A percentile compares a stretch with the other conserved stretches of the same genome.
These are phyloP conservation scores for Acorus gramineus DNA, from an alignment of 106 monocot species.

Conservation along the genomic window DNA sequence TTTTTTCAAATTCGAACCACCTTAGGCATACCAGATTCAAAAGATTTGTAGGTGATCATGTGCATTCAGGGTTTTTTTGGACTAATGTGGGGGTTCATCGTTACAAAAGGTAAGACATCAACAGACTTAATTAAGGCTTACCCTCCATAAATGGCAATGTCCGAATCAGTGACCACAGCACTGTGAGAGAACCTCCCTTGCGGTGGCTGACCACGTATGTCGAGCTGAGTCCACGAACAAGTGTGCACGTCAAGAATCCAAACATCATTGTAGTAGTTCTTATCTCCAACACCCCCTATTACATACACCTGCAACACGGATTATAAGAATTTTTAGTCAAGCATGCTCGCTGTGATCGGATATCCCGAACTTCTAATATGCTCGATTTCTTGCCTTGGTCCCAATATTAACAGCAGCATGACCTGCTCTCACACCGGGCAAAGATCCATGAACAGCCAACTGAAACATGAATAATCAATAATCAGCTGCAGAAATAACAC, in stretches of 20 bases:
- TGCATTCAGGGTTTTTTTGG: no score
- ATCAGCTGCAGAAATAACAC: no score
- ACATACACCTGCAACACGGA: constrained; percentile 49
- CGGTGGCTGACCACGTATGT: constrained; percentile 54
- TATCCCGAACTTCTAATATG: background rate
- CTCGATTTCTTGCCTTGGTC: constrained; percentile 32
- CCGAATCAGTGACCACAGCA: constrained; percentile 46
- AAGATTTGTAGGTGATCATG: no score
- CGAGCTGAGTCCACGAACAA: constrained; percentile 65
- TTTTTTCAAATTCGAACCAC: no score
- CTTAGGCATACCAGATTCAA: no score
- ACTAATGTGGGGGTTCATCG: no score
- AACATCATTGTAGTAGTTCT: constrained; percentile 89
- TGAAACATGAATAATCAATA: constrained; percentile 13
- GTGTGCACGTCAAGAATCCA: constrained; percentile 64
- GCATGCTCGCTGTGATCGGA: no score
- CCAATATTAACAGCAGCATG: constrained; percentile 72
- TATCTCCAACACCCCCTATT: constrained; percentile 88
- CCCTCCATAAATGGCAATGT: constrained; percentile 88
- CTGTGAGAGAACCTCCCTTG: constrained; percentile 91
- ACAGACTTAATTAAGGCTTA: constrained; percentile 2
- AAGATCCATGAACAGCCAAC: constrained; percentile 60
- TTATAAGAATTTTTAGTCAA: background rate
- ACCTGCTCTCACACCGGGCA: constrained; percentile 85
- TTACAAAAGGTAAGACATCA: no score